These are phyloP conservation scores for Castanospermum australe DNA, from an alignment of 306 rosid genomes.

Conservation along the genomic window DNA sequence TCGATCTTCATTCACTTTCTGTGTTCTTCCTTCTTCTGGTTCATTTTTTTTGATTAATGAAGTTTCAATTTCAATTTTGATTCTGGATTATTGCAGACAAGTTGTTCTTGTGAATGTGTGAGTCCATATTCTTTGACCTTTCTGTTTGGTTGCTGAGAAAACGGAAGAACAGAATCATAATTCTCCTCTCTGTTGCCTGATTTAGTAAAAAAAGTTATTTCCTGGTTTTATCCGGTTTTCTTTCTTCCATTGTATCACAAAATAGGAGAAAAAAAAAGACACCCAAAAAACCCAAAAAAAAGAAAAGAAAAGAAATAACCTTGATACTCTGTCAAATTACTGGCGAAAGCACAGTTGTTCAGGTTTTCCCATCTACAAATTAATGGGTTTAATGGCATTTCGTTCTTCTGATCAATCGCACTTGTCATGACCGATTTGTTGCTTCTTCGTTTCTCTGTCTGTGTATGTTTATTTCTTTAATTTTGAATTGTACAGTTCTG, in stretches of 20 bases:
- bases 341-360: neutral
- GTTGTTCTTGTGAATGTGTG: constrained; percentile 26
- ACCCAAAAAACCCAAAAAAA: too few relatives aligned
- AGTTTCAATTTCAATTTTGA: neutral
- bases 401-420: constrained; percentile 31
- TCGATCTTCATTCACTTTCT: constrained; percentile 14
- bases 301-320: neutral
- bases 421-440: constrained; percentile 35
- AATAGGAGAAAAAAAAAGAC: neutral
- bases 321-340: neutral
- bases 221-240: constrained; percentile 9
- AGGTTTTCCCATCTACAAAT: neutral
- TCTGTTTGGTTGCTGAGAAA: constrained; percentile 51
- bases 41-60: neutral
- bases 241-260: neutral
- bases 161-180: constrained; percentile 20
- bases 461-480: neutral
- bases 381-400: neutral
- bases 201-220: neutral
- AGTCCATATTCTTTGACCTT: constrained; percentile 27
- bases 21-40: neutral
- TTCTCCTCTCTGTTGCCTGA: neutral
- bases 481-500: constrained; percentile 22
- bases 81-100: constrained; percentile 20
- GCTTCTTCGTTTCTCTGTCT: neutral